Conservation (phyloP, 2,329 filamentous ascomycete genomes). For the Epichloe gansuensis region DNA sequence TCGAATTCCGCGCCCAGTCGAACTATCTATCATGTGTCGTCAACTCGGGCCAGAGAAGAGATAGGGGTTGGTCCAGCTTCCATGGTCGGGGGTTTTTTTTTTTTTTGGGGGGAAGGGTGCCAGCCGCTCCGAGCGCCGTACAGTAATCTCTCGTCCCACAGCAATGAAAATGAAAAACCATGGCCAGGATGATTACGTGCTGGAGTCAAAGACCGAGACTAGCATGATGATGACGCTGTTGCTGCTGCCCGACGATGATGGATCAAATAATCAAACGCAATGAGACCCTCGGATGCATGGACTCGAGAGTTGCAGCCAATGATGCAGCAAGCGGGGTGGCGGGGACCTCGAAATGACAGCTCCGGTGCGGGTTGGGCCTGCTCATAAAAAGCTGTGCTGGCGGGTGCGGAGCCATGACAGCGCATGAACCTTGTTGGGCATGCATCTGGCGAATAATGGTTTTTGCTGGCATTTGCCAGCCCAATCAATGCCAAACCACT, state of each 20-base stretch:
- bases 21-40: background rate
- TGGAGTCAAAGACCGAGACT: background rate
- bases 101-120: background rate
- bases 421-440: conserved; percentile 1
- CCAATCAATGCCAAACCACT: background rate
- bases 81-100: background rate
- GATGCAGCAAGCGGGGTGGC: conserved; percentile 4
- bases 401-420: conserved; percentile 2
- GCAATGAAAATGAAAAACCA: background rate
- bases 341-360: conserved; percentile 1
- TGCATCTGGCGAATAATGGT: background rate
- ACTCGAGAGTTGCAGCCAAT: conserved; percentile 6
- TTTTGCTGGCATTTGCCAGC: background rate
- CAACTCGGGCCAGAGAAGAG: background rate
- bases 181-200: background rate
- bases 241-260: conserved; percentile 16
- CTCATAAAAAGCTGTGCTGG: conserved; percentile 1
- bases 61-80: background rate
- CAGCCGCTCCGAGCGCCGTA: background rate
- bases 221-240: background rate
- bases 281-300: conserved; percentile 5
- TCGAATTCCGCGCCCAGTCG: background rate
- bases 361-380: conserved; percentile 8
- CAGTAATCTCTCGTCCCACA: background rate
- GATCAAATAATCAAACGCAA: background rate